phyloP scores from a whole-genome alignment of 441 rosid genomes.

The Breynia disticha region DNA sequence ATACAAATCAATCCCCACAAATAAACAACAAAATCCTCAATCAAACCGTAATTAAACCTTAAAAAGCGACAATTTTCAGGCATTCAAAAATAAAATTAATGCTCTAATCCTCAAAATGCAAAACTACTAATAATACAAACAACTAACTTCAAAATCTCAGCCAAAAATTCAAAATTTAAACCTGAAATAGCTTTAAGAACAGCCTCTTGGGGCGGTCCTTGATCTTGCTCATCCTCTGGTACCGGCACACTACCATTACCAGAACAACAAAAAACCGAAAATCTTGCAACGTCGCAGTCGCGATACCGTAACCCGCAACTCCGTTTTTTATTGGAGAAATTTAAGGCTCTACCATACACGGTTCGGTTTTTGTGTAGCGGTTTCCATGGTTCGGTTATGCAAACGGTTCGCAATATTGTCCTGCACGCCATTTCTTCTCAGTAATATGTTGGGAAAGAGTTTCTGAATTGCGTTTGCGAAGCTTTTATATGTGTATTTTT shows the following conservation, averaged over 20 bases:
- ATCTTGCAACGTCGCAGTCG: constrained; percentile 16
- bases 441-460: too few species aligned
- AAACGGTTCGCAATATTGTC: constrained; percentile 43
- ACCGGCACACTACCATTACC: constrained; percentile 8
- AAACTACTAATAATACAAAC: too few species aligned
- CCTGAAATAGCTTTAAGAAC: constrained; percentile 93
- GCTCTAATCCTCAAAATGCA: too few species aligned
- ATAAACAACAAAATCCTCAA: background rate
- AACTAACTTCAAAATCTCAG: too few species aligned
- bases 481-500: background rate
- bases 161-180: constrained; percentile 8
- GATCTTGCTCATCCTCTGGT: constrained; percentile 45
- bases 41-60: background rate
- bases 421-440: constrained; percentile 61
- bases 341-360: constrained; percentile 14
- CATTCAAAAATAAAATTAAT: too few species aligned
- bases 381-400: constrained; percentile 45
- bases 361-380: constrained; percentile 25
- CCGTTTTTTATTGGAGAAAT: constrained; percentile 15
- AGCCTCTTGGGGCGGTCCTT: constrained; percentile 92
- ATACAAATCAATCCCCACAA: too few species aligned
- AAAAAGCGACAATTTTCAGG: too few species aligned
- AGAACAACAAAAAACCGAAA: constrained; percentile 35
- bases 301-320: constrained; percentile 28
- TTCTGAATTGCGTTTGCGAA: too few species aligned